Conservation (phyloP, 768 basidiomycete genomes). For the Omphalotus guepiniiformis region DNA sequence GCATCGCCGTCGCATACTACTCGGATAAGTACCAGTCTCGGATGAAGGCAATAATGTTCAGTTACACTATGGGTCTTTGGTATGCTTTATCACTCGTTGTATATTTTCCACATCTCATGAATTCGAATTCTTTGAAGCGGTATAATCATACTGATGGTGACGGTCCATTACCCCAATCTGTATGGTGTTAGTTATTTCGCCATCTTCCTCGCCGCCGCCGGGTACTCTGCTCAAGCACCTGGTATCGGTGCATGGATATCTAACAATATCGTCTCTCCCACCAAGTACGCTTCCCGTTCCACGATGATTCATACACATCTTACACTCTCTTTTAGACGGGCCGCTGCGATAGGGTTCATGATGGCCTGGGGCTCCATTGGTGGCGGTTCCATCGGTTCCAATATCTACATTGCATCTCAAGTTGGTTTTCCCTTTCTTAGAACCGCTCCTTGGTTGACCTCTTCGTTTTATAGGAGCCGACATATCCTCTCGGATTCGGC, state of each 20-base stretch:
- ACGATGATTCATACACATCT: background rate
- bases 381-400: too few species aligned
- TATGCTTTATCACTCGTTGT: background rate
- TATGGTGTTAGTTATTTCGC: constrained; percentile 5
- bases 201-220: constrained; percentile 7
- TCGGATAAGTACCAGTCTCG: too few species aligned
- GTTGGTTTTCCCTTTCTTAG: too few species aligned
- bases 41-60: too few species aligned
- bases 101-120: background rate
- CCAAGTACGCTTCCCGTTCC: background rate
- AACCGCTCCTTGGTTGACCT: too few species aligned
- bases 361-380: too few species aligned
- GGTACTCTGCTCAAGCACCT: constrained; percentile 4
- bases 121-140: background rate
- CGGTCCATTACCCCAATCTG: background rate
- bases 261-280: constrained; percentile 1
- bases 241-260: constrained; percentile 4
- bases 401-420: too few species aligned
- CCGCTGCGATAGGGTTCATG: too few species aligned
- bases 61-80: background rate
- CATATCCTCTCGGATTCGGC: too few species aligned
- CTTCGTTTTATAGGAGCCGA: too few species aligned
- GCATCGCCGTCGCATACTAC: too few species aligned
- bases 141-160: constrained; percentile 1
- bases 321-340: too few species aligned